Evolutionary conservation across 495 filamentous ascomycete species (phyloP), one percentile per base, ranked within the genome.

Genomic region (Sabuloglossum arenarium): DNA sequence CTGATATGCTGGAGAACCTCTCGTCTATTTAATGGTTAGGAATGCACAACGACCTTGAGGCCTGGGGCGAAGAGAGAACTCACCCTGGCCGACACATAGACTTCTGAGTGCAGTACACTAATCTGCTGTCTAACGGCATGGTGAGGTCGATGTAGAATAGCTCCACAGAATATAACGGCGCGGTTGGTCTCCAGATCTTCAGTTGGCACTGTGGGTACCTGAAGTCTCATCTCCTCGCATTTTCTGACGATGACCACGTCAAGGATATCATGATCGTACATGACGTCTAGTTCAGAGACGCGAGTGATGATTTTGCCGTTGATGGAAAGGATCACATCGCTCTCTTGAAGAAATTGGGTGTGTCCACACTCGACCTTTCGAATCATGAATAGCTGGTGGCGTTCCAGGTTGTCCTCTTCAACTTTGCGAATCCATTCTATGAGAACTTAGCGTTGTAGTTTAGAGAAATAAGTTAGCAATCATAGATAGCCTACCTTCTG

Each of bases 371-470:
- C 81, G 34, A 90, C 78, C 70, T 99, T 99, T 58, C 88, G 87
- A 27, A 99, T 85, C 85, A 99, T 93, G 72, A 99, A 99, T 23
- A 99, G 77, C 67, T 97, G 91, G 66, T 99, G 91, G 53, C 84
- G 83, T 19, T 90, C 80, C 9, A 85, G 84, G 62, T 96, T 95
- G 54, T 88, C 84, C 54, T 78, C 67, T 32, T 89, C 81, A 24
- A 95, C 88, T 67, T 84, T 81, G 59, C 84, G 74, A 60, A 97
- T 94, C 93, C 91, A 96, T 52, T 93, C 84, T 57, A 30, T n/a
- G 21, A 6, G 1, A 21, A 43, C 5, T 43, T 43, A 43, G 39
- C n/a, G 3, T 43, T 43, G 19, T 43, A 4, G 39, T n/a, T 43
- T 21, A 10, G 4, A 21, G 19, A n/a, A 23, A 3, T n/a, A 43